Conservation (phyloP, 106 monocot genomes). For the Dendrobium chrysotoxum region DNA sequence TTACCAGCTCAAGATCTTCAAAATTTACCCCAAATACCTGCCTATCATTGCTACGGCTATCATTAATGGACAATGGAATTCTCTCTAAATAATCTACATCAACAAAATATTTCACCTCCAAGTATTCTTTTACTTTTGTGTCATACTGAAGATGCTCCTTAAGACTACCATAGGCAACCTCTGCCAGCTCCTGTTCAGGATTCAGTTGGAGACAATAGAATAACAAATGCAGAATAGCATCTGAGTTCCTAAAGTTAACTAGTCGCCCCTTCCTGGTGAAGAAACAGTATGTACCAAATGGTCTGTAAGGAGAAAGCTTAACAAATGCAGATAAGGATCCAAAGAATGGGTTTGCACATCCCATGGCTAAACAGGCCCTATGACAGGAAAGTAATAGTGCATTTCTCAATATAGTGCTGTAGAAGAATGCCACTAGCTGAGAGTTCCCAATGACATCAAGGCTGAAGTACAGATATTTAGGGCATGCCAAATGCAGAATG, state of each 20-base stretch:
- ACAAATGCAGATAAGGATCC: slow-evolving; percentile 29
- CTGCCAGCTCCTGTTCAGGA: slow-evolving; percentile 19
- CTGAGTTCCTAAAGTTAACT: slow-evolving; percentile 24
- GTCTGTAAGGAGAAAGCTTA: slow-evolving; percentile 45
- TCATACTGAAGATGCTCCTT: slow-evolving; percentile 41
- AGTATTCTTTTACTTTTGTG: slow-evolving; percentile 16
- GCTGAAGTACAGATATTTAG: slow-evolving; percentile 17
- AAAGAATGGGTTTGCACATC: slow-evolving; percentile 40
- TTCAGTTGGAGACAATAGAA: slow-evolving; percentile 33
- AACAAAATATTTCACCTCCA: slow-evolving; percentile 15
- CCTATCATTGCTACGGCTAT: neutral
- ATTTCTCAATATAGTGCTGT: slow-evolving; percentile 32
- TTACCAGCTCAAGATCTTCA: slow-evolving; percentile 40
- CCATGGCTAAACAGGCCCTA: slow-evolving; percentile 39
- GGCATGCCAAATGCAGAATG: slow-evolving; percentile 25
- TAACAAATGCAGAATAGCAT: slow-evolving; percentile 40
- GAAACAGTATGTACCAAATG: slow-evolving; percentile 31
- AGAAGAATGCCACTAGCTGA: slow-evolving; percentile 13
- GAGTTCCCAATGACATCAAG: slow-evolving; percentile 15
- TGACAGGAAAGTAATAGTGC: slow-evolving; percentile 29
- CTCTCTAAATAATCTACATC: slow-evolving; percentile 18
- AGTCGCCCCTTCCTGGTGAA: slow-evolving; percentile 13
- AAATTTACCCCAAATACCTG: slow-evolving; percentile 1
- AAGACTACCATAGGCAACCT: slow-evolving; percentile 31
- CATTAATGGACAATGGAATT: slow-evolving; percentile 8